phyloP scores from a whole-genome alignment of 495 filamentous ascomycete species.

The Opeltia flavorubescens region DNA sequence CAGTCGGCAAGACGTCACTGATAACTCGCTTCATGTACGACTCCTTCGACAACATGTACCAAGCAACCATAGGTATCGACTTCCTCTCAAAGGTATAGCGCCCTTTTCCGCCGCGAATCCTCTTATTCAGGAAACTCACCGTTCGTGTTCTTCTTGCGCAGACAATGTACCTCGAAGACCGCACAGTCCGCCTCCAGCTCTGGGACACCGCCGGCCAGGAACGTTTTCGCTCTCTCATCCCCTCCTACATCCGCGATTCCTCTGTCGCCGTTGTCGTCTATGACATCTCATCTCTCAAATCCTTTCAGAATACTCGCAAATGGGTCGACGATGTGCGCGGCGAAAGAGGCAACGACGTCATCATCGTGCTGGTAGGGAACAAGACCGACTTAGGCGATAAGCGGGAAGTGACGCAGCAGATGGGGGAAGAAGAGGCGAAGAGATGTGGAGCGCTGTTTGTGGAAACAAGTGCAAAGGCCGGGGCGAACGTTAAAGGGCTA shows the following conservation, averaged over 20 bases:
- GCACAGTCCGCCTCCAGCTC: conserved; percentile 90
- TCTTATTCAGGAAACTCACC: not conserved
- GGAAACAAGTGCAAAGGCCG: conserved; percentile 95
- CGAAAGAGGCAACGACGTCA: conserved; percentile 93
- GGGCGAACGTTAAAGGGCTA: conserved; percentile 92
- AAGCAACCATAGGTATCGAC: conserved; percentile 98
- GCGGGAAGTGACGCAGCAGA: conserved; percentile 82
- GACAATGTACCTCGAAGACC: conserved; percentile 99
- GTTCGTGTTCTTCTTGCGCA: conserved; percentile 18
- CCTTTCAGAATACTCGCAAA: conserved; percentile 94
- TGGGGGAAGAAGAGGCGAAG: conserved; percentile 98
- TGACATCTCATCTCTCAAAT: conserved; percentile 93
- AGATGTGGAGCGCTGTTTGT: conserved; percentile 95
- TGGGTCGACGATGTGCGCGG: conserved; percentile 98
- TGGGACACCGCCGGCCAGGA: conserved; percentile 99
- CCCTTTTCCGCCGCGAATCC: not conserved
- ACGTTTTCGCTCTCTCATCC: conserved; percentile 89
- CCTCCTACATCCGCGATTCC: conserved; percentile 94
- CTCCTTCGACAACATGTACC: conserved; percentile 99
- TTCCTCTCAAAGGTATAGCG: conserved; percentile 82
- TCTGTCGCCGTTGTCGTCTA: conserved; percentile 96
- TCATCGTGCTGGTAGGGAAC: conserved; percentile 96
- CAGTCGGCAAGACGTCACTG: conserved; percentile 95
- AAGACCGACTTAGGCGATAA: conserved; percentile 98
- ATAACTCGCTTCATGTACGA: conserved; percentile 99